Evolutionary conservation across 768 basidiomycete genomes (phyloP).

Genomic region (Hortiboletus campestris): DNA sequence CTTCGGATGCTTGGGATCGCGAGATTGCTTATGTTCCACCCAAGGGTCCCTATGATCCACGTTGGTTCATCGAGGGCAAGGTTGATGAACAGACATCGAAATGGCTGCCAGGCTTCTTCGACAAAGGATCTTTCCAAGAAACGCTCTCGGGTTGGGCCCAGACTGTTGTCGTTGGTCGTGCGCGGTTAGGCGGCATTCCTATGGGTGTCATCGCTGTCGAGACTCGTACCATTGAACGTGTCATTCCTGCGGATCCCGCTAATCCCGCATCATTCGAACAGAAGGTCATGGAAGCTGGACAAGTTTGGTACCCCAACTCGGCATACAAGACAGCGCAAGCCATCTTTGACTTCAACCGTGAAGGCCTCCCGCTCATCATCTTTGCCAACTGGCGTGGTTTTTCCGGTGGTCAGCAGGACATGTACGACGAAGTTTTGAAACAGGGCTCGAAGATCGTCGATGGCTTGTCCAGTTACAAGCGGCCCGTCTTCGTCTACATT

Average conservation of each 20-base stretch:
- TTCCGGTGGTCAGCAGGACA: slow-evolving; percentile 99
- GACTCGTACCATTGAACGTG: slow-evolving; percentile 93
- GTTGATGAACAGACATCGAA: slow-evolving; percentile 72
- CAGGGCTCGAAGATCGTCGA: slow-evolving; percentile 99
- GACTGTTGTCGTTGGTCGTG: slow-evolving; percentile 96
- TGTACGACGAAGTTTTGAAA: slow-evolving; percentile 97
- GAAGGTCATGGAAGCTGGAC: slow-evolving; percentile 98
- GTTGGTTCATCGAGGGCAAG: slow-evolving; percentile 98
- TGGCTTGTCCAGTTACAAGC: slow-evolving; percentile 94
- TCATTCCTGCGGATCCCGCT: slow-evolving; percentile 96
- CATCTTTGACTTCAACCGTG: slow-evolving; percentile 97
- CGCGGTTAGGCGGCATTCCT: slow-evolving; percentile 93
- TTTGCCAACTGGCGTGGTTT: slow-evolving; percentile 99
- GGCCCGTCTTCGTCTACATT: slow-evolving; percentile 97
- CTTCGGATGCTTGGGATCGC: slow-evolving; percentile 86
- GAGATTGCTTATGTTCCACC: slow-evolving; percentile 87
- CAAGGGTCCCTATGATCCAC: slow-evolving; percentile 93
- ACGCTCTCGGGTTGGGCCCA: slow-evolving; percentile 99
- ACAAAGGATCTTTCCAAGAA: slow-evolving; percentile 97
- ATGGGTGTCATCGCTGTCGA: slow-evolving; percentile 98
- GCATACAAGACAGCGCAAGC: slow-evolving; percentile 99
- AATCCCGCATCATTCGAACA: slow-evolving; percentile 97
- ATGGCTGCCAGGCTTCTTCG: slow-evolving; percentile 92
- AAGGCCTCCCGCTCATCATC: slow-evolving; percentile 94
- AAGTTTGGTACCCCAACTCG: slow-evolving; percentile 99